phyloP scores from a whole-genome alignment of 495 filamentous ascomycete genomes.

The Tuber calosporum region DNA sequence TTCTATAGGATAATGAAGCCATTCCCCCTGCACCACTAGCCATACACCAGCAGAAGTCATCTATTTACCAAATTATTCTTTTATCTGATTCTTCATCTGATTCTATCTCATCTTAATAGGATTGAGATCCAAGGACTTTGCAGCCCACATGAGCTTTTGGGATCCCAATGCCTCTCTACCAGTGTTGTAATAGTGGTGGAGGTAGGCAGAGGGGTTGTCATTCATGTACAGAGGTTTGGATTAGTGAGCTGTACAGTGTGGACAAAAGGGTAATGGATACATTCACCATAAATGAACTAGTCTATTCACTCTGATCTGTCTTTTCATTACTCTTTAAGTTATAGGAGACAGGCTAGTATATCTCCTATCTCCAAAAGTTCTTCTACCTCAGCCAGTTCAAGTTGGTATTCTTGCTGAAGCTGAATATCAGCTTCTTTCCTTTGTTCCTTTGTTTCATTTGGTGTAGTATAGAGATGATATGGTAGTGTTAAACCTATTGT shows the following conservation, averaged over 20 bases:
- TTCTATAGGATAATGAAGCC: background rate
- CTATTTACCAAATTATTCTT: background rate
- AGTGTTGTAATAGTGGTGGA: background rate
- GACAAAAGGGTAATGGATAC: background rate
- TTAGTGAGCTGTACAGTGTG: background rate
- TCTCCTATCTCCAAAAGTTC: background rate
- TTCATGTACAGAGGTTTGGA: background rate
- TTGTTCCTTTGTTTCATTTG: constrained; percentile 3
- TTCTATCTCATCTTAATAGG: background rate
- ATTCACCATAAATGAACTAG: background rate
- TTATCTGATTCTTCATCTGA: background rate
- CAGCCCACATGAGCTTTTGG: background rate
- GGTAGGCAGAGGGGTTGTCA: background rate
- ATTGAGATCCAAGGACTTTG: background rate
- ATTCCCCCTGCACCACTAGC: background rate
- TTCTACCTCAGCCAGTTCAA: background rate
- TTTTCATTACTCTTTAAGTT: background rate
- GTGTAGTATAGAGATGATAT: constrained; percentile 6
- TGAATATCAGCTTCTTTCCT: background rate
- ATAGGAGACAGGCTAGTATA: background rate
- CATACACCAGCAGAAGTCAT: background rate
- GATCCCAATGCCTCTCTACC: rapidly evolving
- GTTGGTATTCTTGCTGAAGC: constrained; percentile 4
- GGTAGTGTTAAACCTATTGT: background rate
- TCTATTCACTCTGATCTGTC: background rate